A percentile compares a stretch with the other conserved stretches of the same genome.
phyloP scores from a whole-genome alignment of 495 filamentous ascomycete genomes.

The Cercophora samala region DNA sequence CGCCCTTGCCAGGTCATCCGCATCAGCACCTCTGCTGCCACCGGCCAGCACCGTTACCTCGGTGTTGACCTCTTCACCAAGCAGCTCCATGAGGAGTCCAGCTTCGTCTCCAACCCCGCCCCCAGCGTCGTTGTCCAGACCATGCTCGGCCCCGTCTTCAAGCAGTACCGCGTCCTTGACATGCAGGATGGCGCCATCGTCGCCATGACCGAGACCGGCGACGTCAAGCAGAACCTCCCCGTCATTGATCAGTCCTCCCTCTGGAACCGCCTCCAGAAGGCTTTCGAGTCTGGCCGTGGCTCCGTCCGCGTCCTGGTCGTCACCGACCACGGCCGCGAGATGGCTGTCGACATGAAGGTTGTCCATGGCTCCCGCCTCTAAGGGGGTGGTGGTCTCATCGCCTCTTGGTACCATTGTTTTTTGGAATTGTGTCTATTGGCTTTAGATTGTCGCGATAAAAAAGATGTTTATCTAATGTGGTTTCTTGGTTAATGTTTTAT shows the following conservation, averaged over 20 bases:
- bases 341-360: constrained; percentile 98
- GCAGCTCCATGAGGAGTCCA: constrained; percentile 98
- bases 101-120: constrained; percentile 93
- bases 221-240: constrained; percentile 94
- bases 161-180: constrained; percentile 99
- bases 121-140: constrained; percentile 98
- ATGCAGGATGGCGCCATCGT: constrained; percentile 75
- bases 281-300: constrained; percentile 89
- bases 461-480: neutral
- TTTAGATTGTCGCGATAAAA: neutral
- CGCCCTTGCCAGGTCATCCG: constrained; percentile 99
- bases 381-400: constrained; percentile 16
- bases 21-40: constrained; percentile 96
- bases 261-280: constrained; percentile 73
- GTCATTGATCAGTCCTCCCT: constrained; percentile 92
- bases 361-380: constrained; percentile 70
- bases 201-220: constrained; percentile 62
- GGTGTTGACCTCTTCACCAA: constrained; percentile 99
- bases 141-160: constrained; percentile 99
- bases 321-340: constrained; percentile 87
- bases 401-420: neutral
- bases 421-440: neutral
- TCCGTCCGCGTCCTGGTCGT: constrained; percentile 93
- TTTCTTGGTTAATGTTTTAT: neutral
- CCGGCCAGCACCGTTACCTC: constrained; percentile 98